phyloP scores from a whole-genome alignment of 2,329 filamentous ascomycete species.

The Bipolaris oryzae region DNA sequence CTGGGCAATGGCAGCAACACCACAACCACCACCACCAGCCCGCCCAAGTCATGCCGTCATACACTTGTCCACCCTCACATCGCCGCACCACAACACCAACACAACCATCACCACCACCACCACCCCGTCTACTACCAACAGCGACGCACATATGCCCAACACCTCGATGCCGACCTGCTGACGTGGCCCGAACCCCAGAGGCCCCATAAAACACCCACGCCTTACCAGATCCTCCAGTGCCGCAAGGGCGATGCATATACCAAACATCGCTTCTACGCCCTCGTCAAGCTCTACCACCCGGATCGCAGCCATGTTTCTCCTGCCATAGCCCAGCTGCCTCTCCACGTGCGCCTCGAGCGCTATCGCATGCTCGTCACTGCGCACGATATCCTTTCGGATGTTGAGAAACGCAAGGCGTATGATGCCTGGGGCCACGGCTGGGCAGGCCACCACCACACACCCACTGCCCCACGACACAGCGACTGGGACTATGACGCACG shows the following conservation, averaged over 20 bases:
- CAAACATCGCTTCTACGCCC: slow-evolving; percentile 83
- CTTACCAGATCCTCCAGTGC: slow-evolving; percentile 84
- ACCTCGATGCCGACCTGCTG: slow-evolving; percentile 30
- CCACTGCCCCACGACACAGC: slow-evolving; percentile 29
- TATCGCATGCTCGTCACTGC: slow-evolving; percentile 89
- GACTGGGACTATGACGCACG: slow-evolving; percentile 35
- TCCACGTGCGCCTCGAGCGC: slow-evolving; percentile 75
- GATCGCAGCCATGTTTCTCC: slow-evolving; percentile 61
- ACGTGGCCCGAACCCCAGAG: slow-evolving; percentile 42
- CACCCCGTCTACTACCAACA: background rate
- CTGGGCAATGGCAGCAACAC: slow-evolving; percentile 28
- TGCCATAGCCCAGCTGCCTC: slow-evolving; percentile 56
- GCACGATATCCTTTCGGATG: slow-evolving; percentile 85
- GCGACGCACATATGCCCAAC: slow-evolving; percentile 38
- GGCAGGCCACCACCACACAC: slow-evolving; percentile 52
- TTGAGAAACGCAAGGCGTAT: slow-evolving; percentile 77
- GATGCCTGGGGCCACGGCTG: slow-evolving; percentile 84
- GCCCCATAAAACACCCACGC: slow-evolving; percentile 66
- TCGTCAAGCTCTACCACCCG: slow-evolving; percentile 96
- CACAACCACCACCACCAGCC: slow-evolving; percentile 24
- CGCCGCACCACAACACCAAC: slow-evolving; percentile 4
- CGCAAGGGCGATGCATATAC: slow-evolving; percentile 71
- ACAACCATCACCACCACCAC: background rate
- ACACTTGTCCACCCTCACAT: slow-evolving; percentile 38
- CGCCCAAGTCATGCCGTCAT: slow-evolving; percentile 49